Percentiles rank a stretch among this genome's conserved stretches.
These are phyloP conservation scores for Boeremia lycopersici DNA, from an alignment of 2,329 filamentous ascomycete genomes.

Conservation along the genomic window DNA sequence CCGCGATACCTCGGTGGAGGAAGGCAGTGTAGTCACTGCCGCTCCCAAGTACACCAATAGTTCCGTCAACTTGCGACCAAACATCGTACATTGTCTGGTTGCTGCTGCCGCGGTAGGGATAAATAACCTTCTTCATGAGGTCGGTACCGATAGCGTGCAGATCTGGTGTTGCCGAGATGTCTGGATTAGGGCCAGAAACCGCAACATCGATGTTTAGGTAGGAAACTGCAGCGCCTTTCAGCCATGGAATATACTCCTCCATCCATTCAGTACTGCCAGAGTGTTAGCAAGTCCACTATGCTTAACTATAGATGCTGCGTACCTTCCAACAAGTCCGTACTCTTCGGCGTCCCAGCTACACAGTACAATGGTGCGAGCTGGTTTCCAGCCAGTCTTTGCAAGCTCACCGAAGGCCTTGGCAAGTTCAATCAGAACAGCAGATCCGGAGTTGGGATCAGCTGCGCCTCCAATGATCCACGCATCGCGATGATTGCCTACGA, in stretches of 20 bases:
- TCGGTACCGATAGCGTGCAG: constrained; percentile 46
- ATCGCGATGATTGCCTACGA: constrained; percentile 61
- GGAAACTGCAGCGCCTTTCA: constrained; percentile 51
- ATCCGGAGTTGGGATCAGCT: constrained; percentile 59
- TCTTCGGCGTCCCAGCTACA: constrained; percentile 53
- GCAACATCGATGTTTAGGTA: constrained; percentile 61
- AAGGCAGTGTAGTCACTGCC: constrained; percentile 57
- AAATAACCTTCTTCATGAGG: constrained; percentile 51
- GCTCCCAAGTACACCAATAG: constrained; percentile 52
- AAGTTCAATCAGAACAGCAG: constrained; percentile 57
- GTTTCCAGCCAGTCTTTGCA: constrained; percentile 57
- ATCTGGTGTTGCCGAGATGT: constrained; percentile 49
- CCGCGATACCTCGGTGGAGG: constrained; percentile 52
- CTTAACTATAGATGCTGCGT: background rate
- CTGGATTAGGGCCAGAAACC: constrained; percentile 51
- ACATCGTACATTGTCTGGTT: constrained; percentile 54
- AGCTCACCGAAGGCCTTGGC: constrained; percentile 57
- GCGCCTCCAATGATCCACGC: constrained; percentile 62
- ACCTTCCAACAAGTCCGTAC: constrained; percentile 47
- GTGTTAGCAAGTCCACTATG: background rate
- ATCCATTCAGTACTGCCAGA: constrained; percentile 55
- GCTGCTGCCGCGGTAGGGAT: constrained; percentile 45
- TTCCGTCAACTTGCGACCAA: constrained; percentile 47
- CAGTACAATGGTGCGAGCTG: constrained; percentile 56
- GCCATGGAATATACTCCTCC: constrained; percentile 57